These are phyloP conservation scores for Colletotrichum sp. DNA, from an alignment of 2,329 filamentous ascomycete genomes.

Conservation along the genomic window DNA sequence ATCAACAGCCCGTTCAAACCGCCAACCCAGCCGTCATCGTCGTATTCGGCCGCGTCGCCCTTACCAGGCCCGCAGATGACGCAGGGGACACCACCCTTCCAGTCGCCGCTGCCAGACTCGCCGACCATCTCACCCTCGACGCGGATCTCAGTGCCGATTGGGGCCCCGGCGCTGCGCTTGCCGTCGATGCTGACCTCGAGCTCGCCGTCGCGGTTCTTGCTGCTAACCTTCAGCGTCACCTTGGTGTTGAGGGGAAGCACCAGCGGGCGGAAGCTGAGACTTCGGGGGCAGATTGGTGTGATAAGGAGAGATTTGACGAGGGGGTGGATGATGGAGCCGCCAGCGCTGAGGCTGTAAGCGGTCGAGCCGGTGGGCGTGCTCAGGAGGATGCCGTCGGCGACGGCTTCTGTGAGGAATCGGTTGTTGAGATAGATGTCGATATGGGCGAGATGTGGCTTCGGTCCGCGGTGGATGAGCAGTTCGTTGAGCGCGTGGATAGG, in stretches of 20 bases:
- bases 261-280: constrained; percentile 88
- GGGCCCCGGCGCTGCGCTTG: constrained; percentile 69
- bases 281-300: constrained; percentile 93
- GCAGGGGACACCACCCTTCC: constrained; percentile 86
- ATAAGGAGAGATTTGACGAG: constrained; percentile 87
- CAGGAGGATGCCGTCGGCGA: constrained; percentile 93
- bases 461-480: constrained; percentile 89
- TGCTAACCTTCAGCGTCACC: constrained; percentile 81
- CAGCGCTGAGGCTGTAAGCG: constrained; percentile 91
- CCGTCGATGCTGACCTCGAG: constrained; percentile 84
- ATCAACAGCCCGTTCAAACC: constrained; percentile 92
- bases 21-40: constrained; percentile 95
- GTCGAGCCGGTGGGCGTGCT: constrained; percentile 95
- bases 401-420: constrained; percentile 89
- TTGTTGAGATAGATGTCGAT: constrained; percentile 92
- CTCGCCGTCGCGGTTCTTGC: constrained; percentile 78
- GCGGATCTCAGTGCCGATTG: constrained; percentile 81
- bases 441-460: constrained; percentile 87
- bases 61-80: constrained; percentile 71
- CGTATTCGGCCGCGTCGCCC: constrained; percentile 51
- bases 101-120: constrained; percentile 46
- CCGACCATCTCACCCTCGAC: constrained; percentile 86
- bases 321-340: constrained; percentile 93
- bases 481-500: constrained; percentile 86
- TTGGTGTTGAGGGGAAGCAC: constrained; percentile 87